Conservation (phyloP, 306 rosid species). For the Coriaria nepalensis region DNA sequence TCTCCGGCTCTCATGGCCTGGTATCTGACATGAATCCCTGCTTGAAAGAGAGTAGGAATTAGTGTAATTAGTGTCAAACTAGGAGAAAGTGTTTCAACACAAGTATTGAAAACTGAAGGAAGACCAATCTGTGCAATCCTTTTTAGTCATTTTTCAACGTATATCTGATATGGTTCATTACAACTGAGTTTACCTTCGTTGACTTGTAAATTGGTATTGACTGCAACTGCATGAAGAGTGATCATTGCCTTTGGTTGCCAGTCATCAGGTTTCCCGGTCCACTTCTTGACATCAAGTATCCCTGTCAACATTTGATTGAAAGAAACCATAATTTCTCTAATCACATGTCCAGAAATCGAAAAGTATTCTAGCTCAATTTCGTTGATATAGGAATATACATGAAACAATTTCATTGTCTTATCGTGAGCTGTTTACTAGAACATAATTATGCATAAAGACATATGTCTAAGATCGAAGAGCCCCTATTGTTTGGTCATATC, state of each 20-base stretch:
- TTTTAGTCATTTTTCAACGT: background rate
- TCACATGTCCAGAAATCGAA: background rate
- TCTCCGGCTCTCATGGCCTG: conserved; percentile 79
- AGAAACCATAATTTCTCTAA: no score
- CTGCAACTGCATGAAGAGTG: conserved; percentile 81
- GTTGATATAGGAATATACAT: no score
- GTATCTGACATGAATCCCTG: conserved; percentile 87
- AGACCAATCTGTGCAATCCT: background rate
- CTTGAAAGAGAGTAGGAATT: conserved; percentile 2
- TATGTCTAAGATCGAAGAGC: no score
- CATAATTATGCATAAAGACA: no score
- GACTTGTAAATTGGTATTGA: conserved; percentile 82
- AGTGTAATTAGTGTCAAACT: background rate
- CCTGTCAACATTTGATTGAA: conserved; percentile 37
- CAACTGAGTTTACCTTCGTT: conserved; percentile 48
- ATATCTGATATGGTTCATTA: background rate
- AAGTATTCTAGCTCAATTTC: background rate
- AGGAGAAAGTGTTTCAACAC: background rate
- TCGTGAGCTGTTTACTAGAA: no score
- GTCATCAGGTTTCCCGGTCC: conserved; percentile 64
- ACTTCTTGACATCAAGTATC: conserved; percentile 55
- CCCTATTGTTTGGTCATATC: no score
- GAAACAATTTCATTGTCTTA: no score
- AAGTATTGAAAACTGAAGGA: background rate
- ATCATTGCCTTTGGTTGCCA: conserved; percentile 96